These are phyloP conservation scores for Dipsacomyces acuminosporus DNA, from an alignment of 371 early-diverging fungal genomes.

Conservation along the genomic window DNA sequence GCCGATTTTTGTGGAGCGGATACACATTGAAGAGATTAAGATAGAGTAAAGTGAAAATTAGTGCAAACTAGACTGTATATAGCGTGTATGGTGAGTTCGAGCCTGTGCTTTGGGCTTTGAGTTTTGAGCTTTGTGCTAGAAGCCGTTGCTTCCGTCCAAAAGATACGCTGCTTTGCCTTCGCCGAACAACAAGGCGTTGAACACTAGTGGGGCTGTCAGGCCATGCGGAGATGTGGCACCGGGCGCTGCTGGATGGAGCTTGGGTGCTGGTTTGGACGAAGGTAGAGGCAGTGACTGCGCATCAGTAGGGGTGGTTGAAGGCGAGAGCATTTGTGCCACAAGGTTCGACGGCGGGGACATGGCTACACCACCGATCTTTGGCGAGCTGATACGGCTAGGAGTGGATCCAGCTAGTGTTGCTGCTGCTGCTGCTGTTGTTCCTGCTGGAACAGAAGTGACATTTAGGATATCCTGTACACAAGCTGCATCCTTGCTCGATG, in stretches of 20 bases:
- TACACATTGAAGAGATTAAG: no score
- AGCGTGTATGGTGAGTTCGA: no score
- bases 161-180: neutral
- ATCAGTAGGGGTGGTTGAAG: neutral
- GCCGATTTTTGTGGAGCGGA: no score
- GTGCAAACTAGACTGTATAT: no score
- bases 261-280: neutral
- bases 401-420: neutral
- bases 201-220: neutral
- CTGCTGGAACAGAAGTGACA: neutral
- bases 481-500: neutral
- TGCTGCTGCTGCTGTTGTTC: conserved; percentile 3
- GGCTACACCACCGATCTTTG: neutral
- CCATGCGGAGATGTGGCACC: neutral
- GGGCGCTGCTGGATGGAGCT: neutral
- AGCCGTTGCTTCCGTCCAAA: conserved; percentile 1
- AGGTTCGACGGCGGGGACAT: neutral
- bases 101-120: neutral
- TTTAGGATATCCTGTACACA: neutral
- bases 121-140: no score
- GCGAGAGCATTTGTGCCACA: neutral
- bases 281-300: neutral
- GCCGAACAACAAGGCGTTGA: neutral
- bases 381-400: neutral
- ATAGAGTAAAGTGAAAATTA: no score